Conservation (phyloP, 768 basidiomycete genomes). For the Piloderma croceum region DNA sequence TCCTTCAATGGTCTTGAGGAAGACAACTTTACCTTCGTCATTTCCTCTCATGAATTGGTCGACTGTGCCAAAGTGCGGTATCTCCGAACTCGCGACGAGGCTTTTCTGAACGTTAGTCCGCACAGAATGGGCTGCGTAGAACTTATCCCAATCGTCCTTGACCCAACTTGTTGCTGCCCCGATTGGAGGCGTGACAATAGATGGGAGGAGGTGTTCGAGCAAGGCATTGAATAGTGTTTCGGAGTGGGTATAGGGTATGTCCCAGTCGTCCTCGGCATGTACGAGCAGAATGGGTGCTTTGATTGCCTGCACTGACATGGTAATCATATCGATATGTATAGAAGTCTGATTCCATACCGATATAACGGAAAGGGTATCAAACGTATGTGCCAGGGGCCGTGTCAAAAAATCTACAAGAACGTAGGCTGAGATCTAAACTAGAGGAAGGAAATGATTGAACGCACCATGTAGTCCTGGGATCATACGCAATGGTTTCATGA, state of each 20-base stretch:
- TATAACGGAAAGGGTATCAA: constrained; percentile 58
- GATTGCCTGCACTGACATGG: constrained; percentile 42
- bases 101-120: constrained; percentile 39
- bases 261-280: constrained; percentile 70
- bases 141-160: constrained; percentile 40
- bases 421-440: background rate
- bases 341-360: constrained; percentile 33
- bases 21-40: constrained; percentile 44
- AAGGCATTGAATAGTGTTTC: constrained; percentile 61
- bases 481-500: constrained; percentile 62
- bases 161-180: constrained; percentile 20
- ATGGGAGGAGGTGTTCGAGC: constrained; percentile 57
- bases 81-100: constrained; percentile 38
- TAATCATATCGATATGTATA: constrained; percentile 2
- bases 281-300: constrained; percentile 64
- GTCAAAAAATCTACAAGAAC: constrained; percentile 43
- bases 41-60: constrained; percentile 43
- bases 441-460: constrained; percentile 22
- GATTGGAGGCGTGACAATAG: constrained; percentile 34
- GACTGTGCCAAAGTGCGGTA: constrained; percentile 46
- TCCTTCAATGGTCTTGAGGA: constrained; percentile 54
- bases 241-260: constrained; percentile 70
- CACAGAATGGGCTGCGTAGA: constrained; percentile 32
- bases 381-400: constrained; percentile 48
- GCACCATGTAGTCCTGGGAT: constrained; percentile 60